Evolutionary conservation across 345 rosid genomes (phyloP), one percentile per base, ranked within the genome.

Genomic region (Heritiera littoralis): DNA sequence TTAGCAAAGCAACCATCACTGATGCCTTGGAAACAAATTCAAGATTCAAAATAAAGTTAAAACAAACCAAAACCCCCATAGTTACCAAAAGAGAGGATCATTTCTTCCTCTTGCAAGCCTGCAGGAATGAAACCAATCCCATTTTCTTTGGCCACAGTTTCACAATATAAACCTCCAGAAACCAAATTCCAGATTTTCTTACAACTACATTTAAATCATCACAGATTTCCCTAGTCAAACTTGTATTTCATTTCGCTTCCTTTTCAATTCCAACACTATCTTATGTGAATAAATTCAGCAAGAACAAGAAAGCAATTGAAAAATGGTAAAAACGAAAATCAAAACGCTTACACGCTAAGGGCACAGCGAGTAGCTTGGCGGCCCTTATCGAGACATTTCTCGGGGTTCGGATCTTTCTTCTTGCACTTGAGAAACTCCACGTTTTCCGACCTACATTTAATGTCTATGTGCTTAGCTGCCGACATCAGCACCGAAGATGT

Each of bases 401-500:
- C 99, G 0, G 99, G 99, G 79, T 97, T 97, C 2, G 98, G 95
- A 81, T 97, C 98, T 81, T 90, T 92, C 94, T 94, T 87, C 91
- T 97, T 97, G 87, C 99, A 97, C 83, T 90, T 97, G 82, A 97
- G 90, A 82, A 94, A 97, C 46, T 83, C 98, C 76, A 97, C 85
- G 80, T 97, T 97, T 87, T 94, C 97, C 12, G 83, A 79, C 55
- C 68, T 85, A 86, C 99, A 97, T 72, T 95, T 79, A 17, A 66
- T 67, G 60, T 84, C 90, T 61, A 97, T 90, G 71, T 94, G 98
- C 89, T 94, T 97, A 73, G 99, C 91, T 45, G 98, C 83, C 32
- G 98, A 89, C 87, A 86, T 94, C 77, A 96, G 86, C 84, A 93
- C 95, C 61, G 99, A 90, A 30, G 99, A 96, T 0, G 99, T 89